Evolutionary conservation across 495 filamentous ascomycete genomes (phyloP), one percentile per base, ranked within the genome.

Genomic region (Trichoderma gamsii): DNA sequence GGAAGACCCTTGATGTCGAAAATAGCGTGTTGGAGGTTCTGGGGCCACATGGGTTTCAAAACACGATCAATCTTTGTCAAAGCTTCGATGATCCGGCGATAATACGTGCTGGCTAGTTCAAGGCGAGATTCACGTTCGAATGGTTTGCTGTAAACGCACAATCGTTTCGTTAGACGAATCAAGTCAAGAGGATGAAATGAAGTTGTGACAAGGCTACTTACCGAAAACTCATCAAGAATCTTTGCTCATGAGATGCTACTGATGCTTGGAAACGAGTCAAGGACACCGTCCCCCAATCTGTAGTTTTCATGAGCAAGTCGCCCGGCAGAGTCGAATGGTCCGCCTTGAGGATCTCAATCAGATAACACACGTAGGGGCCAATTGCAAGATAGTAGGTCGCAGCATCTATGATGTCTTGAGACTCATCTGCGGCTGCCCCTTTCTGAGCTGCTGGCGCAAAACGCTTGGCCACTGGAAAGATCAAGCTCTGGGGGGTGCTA

Each of bases 341-440:
- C 13, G 66, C 69, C 79, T 84, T 71, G 76, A 79, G 51, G 76
- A 79, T 77, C 51, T 92, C 90, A 21, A 96, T 84, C 23, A 97
- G 73, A 76, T 97, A 89, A 64, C 97, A 81, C 67, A 92, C 89
- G 78, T 95, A 89, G 21, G 90, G 82, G 21, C 92, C 93, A 72
- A 99, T 86, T 0, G 88, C 91, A 64, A 99, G 85, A 75, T 96
- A 97, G 74, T 89, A 96, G 23, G 90, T 86, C 21, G 95, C 80
- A 70, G 92, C 86, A 69, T 97, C 95, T 29, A 88, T 85, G 66
- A 90, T 90, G 35, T 89, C 87, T 70, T 79, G 29, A 76, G 74
- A 46, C 85, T 77, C 68, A 84, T 84, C 63, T 81, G 79, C 52
- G 79, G 77, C 72, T 86, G 29, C 64, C 68, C 68, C 66, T 69